These are phyloP conservation scores for Penicillium sp. DNA, from an alignment of 2,329 filamentous ascomycete species.

Conservation along the genomic window DNA sequence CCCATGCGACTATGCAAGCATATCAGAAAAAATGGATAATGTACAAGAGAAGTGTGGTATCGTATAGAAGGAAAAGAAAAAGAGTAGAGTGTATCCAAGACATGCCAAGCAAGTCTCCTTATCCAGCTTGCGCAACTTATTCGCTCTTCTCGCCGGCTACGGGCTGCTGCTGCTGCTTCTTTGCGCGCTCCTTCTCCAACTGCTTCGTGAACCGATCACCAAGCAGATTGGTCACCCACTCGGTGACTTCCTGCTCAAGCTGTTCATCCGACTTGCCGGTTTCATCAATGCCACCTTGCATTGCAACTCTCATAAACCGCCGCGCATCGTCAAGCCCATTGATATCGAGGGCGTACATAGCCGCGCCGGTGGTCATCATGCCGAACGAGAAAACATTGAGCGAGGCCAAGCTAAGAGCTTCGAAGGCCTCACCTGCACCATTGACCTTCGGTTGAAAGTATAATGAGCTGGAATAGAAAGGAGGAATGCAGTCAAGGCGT, in stretches of 20 bases:
- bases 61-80: conserved; percentile 6
- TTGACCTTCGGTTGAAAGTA: conserved; percentile 52
- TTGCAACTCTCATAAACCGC: conserved; percentile 58
- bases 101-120: neutral
- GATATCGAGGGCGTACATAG: conserved; percentile 76
- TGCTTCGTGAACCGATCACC: conserved; percentile 50
- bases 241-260: conserved; percentile 55
- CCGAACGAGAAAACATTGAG: conserved; percentile 77
- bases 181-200: conserved; percentile 34
- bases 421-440: conserved; percentile 70
- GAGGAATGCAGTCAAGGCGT: conserved; percentile 61
- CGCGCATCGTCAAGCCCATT: conserved; percentile 66
- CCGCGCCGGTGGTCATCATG: conserved; percentile 71
- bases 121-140: neutral
- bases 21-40: conserved; percentile 13
- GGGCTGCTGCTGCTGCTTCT: conserved; percentile 14
- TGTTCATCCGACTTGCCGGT: conserved; percentile 47
- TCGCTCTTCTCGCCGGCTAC: conserved; percentile 5
- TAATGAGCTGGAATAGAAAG: conserved; percentile 63
- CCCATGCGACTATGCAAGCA: conserved; percentile 7
- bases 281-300: conserved; percentile 60
- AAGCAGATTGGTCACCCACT: conserved; percentile 52
- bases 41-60: conserved; percentile 18
- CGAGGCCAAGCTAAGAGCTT: conserved; percentile 83
- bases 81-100: conserved; percentile 21